These are phyloP conservation scores for Hypseocharis bilobata DNA, from an alignment of 441 rosid genomes.

Conservation along the genomic window DNA sequence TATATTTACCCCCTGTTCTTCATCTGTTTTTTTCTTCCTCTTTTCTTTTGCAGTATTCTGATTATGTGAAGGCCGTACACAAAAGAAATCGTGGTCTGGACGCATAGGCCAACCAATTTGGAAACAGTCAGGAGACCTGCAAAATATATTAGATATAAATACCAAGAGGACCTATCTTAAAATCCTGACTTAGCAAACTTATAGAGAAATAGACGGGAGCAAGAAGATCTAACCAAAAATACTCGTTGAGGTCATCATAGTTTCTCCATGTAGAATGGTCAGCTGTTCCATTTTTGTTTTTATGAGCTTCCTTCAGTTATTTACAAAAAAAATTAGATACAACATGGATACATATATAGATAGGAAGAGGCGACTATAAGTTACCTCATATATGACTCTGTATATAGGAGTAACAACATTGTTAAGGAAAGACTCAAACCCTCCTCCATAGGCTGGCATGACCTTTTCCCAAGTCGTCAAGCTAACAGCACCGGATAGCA, in stretches of 20 bases:
- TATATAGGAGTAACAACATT: slow-evolving; percentile 81
- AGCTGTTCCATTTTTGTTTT: slow-evolving; percentile 72
- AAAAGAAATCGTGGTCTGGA: slow-evolving; percentile 64
- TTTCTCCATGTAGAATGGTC: slow-evolving; percentile 94
- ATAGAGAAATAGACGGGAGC: slow-evolving; percentile 11
- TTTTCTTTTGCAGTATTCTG: slow-evolving; percentile 26
- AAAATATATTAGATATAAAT: slow-evolving; percentile 18
- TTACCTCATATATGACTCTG: slow-evolving; percentile 52
- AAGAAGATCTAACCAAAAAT: slow-evolving; percentile 58
- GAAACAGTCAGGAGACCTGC: slow-evolving; percentile 87
- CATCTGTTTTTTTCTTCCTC: slow-evolving; percentile 41
- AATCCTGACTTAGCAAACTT: slow-evolving; percentile 18
- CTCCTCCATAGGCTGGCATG: slow-evolving; percentile 58
- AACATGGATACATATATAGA: slow-evolving; percentile 5
- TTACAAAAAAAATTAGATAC: slow-evolving; percentile 22
- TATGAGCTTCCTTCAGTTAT: slow-evolving; percentile 70
- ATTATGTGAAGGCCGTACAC: slow-evolving; percentile 26
- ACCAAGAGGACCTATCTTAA: slow-evolving; percentile 18
- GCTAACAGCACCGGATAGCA: slow-evolving; percentile 50
- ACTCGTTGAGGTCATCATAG: slow-evolving; percentile 93
- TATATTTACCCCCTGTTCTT: slow-evolving; percentile 51
- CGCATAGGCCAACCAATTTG: slow-evolving; percentile 93
- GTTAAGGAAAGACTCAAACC: slow-evolving; percentile 59
- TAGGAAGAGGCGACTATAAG: slow-evolving; percentile 13
- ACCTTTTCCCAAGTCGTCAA: slow-evolving; percentile 50